phyloP scores from a whole-genome alignment of 257 asterid species.

The Solanum medicagineum region DNA sequence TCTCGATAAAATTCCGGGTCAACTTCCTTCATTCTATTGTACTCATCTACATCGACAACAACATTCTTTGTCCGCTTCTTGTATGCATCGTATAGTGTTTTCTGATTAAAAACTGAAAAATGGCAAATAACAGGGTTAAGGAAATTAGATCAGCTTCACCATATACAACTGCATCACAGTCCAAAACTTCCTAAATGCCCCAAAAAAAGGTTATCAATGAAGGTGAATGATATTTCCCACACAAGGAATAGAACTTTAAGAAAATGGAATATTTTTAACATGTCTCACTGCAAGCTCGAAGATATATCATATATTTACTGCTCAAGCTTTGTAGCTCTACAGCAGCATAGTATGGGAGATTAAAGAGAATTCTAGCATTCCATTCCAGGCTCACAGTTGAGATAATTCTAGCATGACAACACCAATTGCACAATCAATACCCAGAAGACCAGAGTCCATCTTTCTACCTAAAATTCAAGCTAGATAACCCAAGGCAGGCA shows the following conservation, averaged over 20 bases:
- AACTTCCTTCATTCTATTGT: constrained; percentile 66
- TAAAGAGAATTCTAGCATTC: not conserved
- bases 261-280: not conserved
- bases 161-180: not conserved
- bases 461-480: not conserved
- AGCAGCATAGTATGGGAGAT: not conserved
- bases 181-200: not conserved
- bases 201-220: not conserved
- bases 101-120: constrained; percentile 73
- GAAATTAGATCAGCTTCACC: not conserved
- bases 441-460: not conserved
- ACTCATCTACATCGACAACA: constrained; percentile 57
- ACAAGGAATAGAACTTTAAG: not conserved
- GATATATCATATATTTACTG: not conserved
- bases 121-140: not conserved
- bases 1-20: constrained; percentile 93
- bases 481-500: not conserved
- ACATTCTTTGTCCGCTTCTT: constrained; percentile 71
- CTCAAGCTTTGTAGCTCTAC: not conserved
- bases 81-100: constrained; percentile 72
- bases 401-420: not conserved
- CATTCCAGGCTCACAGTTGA: not conserved
- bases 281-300: not conserved
- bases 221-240: not conserved
- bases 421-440: not conserved